Base-by-base conservation (phyloP, 2,329 filamentous ascomycete genomes). In the Thielaviopsis euricoi region DNA sequence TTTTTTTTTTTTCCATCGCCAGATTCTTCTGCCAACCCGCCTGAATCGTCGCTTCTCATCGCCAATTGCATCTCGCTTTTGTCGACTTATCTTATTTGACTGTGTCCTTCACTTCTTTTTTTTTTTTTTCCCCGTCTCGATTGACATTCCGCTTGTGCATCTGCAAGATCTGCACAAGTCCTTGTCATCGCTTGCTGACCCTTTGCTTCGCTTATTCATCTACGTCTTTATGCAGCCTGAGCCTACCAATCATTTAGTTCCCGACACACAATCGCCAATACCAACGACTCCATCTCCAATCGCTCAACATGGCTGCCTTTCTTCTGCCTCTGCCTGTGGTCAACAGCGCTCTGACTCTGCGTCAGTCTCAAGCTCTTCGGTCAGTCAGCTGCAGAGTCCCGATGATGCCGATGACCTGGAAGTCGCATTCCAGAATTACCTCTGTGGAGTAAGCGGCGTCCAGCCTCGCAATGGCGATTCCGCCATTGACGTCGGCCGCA, bases 201-300 rank as follows among this genome's bases (percentile, higher is more conserved):
- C 23, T 22, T 48, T 19, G n/a, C 23, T 19, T 2, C n/a, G 13
- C 17, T 25, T n/a, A n/a, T 19, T 23, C 10, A 19, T 29, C 40
- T 33, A 43, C 37, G 37, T 40, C 53, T 55, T 55, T 55, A 55
- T 55, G 53, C 40, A 26, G 43, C 23, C 53, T 55, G 53, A 48
- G 40, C 21, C 29, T 49, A 7, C 17, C 6, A 21, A 55, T 29
- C 21, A 25, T 29, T 23, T 23, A 17, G n/a, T 49, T 26, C 19
- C 37, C 17, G 17, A 29, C 37, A 15, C 29, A 40, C 25, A 22
- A 40, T 25, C n/a, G 17, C n/a, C 53, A 23, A 55, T 33, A 49
- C 17, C 40, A 49, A 48, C 53, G 46, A n/a, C 40, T 9, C 40
- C 6, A n/a, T 43, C 37, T 43, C 15, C 17, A 15, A 43, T 23